Evolutionary conservation across 2,329 filamentous ascomycete species (phyloP).

Genomic region (Erysiphe neolycopersici): DNA sequence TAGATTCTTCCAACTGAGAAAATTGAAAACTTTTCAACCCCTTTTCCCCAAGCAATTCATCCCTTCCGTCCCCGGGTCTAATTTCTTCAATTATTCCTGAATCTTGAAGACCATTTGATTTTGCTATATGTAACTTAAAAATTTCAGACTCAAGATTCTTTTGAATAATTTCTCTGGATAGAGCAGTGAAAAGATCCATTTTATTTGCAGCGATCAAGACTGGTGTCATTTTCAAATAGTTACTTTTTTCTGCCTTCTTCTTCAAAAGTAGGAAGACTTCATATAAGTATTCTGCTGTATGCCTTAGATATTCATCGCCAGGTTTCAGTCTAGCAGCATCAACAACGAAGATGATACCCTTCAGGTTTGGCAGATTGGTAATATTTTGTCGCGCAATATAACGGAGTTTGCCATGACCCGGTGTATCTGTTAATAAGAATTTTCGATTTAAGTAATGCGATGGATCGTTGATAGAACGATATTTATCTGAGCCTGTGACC

Average conservation of each 20-base stretch:
- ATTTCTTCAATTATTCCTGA: slow-evolving; percentile 35
- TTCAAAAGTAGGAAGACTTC: slow-evolving; percentile 68
- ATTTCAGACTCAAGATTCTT: slow-evolving; percentile 57
- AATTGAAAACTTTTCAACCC: slow-evolving; percentile 59
- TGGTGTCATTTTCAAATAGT: slow-evolving; percentile 31
- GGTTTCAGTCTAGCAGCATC: slow-evolving; percentile 44
- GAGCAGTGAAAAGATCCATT: slow-evolving; percentile 76
- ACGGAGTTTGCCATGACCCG: slow-evolving; percentile 85
- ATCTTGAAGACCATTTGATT: slow-evolving; percentile 58
- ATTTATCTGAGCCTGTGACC: slow-evolving; percentile 29
- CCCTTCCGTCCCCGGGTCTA: slow-evolving; percentile 34
- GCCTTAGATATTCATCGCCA: slow-evolving; percentile 32
- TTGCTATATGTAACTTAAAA: slow-evolving; percentile 45
- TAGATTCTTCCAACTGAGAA: slow-evolving; percentile 47
- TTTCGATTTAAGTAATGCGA: slow-evolving; percentile 31
- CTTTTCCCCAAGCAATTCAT: slow-evolving; percentile 63
- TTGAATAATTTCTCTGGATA: slow-evolving; percentile 54
- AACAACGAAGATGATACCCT: slow-evolving; percentile 64
- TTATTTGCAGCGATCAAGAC: slow-evolving; percentile 85
- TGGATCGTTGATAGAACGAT: slow-evolving; percentile 37
- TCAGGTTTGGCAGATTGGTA: slow-evolving; percentile 22
- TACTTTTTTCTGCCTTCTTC: slow-evolving; percentile 31
- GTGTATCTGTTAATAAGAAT: slow-evolving; percentile 65
- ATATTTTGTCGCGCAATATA: slow-evolving; percentile 32
- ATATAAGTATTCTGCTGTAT: slow-evolving; percentile 65